phyloP scores from a whole-genome alignment of 306 rosid species.

The Prunus fruticosa region DNA sequence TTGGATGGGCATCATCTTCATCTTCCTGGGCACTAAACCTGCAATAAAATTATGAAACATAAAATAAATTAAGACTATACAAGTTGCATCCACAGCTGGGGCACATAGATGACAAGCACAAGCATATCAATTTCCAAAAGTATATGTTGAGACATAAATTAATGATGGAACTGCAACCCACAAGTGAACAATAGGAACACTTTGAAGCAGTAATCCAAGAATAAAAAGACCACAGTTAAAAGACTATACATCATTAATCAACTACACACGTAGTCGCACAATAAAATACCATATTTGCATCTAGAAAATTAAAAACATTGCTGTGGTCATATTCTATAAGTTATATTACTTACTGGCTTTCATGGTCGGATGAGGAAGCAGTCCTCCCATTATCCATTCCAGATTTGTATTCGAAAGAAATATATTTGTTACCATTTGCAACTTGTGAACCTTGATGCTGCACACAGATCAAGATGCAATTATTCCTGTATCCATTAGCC shows the following conservation, averaged over 20 bases:
- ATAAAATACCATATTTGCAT: not conserved
- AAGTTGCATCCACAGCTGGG: not conserved
- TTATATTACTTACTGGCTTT: constrained; percentile 80
- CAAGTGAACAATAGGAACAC: not conserved
- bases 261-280: not conserved
- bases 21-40: constrained; percentile 98
- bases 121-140: not conserved
- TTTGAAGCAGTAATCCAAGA: not conserved
- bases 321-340: not conserved
- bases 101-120: constrained; percentile 8
- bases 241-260: not conserved
- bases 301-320: not conserved
- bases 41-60: not conserved
- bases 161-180: not conserved
- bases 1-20: constrained; percentile 80
- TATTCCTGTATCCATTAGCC: constrained; percentile 14
- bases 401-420: constrained; percentile 94
- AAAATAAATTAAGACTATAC: not conserved
- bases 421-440: constrained; percentile 85
- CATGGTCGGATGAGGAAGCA: constrained; percentile 92
- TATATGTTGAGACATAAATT: not conserved
- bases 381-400: constrained; percentile 98
- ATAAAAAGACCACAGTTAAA: not conserved
- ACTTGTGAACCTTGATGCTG: constrained; percentile 97
- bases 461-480: constrained; percentile 35